Base-by-base conservation (phyloP, 2,329 filamentous ascomycete genomes). In the Aspergillus candidus region DNA sequence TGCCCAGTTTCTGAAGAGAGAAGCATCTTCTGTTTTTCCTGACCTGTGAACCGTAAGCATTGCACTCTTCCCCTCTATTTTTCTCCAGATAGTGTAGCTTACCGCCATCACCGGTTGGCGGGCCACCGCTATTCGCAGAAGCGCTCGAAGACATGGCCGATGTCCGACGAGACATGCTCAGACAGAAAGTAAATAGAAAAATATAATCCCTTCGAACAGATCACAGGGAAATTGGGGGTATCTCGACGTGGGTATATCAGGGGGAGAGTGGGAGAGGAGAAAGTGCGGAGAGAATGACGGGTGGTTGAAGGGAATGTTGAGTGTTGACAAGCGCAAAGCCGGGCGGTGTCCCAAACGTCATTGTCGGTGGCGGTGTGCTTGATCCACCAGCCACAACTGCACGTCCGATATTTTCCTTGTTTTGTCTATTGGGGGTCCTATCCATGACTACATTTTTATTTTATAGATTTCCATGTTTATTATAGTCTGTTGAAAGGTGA, bases 11-110 rank as follows among this genome's bases (percentile, higher is more conserved):
- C 72, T 29, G 68, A 59, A 6, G 69, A 67, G 32, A 75, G 66
- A 34, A 74, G 66, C 58, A 68, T 70, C 47, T 70, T 72, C 56
- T 75, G 72, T 58, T 73, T 73, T 54, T 71, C 66, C 51, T 73
- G 71, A 43, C 61, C 71, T 71, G 47, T n/a, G 13, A 31, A 40
- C 18, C 37, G 33, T 54, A 34, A 55, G 57, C 34, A 31, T 35
- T 38, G 39, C 41, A 32, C 35, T 37, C 30, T 43, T 46, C 35
- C 32, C 35, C 43, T 38, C 14, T 31, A 40, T 22, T 43, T 35
- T 43, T 12, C 8, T 41, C 32, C n/a, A 15, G 47, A 41, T 36
- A 39, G 38, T 29, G 31, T 33, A 52, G 54, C 62, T 49, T 53
- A 67, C 65, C 63, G 58, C 62, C 62, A 43, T 63, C 61, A 22